Evolutionary conservation across 2,329 filamentous ascomycete species (phyloP).

Genomic region (Fusarium keratoplasticum): DNA sequence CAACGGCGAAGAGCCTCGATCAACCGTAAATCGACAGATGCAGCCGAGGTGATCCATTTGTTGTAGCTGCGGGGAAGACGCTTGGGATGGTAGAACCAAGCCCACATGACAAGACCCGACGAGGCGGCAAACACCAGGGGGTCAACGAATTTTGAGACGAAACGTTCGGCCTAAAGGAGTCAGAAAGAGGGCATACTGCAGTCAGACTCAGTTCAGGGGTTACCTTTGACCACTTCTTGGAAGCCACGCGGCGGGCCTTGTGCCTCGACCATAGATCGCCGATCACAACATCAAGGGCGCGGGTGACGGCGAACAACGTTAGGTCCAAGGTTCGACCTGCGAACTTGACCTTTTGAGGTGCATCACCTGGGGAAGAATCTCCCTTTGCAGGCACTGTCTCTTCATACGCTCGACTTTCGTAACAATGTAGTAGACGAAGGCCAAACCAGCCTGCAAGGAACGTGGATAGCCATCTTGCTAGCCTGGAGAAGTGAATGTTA

Average conservation of each 20-base stretch:
- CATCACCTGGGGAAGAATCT: conserved; percentile 40
- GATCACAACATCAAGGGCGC: conserved; percentile 78
- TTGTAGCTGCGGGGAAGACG: conserved; percentile 79
- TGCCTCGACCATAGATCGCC: conserved; percentile 72
- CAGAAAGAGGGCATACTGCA: conserved; percentile 11
- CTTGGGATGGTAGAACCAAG: conserved; percentile 83
- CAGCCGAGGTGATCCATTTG: conserved; percentile 84
- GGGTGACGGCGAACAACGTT: conserved; percentile 79
- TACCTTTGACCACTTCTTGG: conserved; percentile 61
- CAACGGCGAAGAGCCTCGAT: conserved; percentile 78
- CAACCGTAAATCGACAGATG: conserved; percentile 79
- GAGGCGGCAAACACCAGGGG: conserved; percentile 78
- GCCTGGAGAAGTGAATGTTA: conserved; percentile 50
- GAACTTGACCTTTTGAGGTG: conserved; percentile 44
- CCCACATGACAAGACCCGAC: conserved; percentile 85
- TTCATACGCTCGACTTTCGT: conserved; percentile 58
- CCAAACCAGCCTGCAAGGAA: conserved; percentile 70
- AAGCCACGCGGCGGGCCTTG: conserved; percentile 57
- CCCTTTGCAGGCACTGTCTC: conserved; percentile 51
- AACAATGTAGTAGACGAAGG: conserved; percentile 68
- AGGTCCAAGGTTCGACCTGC: conserved; percentile 84
- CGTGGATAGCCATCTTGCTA: conserved; percentile 68
- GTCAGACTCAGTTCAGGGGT: not conserved
- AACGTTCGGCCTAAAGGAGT: conserved; percentile 46
- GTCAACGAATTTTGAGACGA: conserved; percentile 62